These are phyloP conservation scores for Forsythia suspensa DNA, from an alignment of 257 asterid genomes.

Conservation along the genomic window DNA sequence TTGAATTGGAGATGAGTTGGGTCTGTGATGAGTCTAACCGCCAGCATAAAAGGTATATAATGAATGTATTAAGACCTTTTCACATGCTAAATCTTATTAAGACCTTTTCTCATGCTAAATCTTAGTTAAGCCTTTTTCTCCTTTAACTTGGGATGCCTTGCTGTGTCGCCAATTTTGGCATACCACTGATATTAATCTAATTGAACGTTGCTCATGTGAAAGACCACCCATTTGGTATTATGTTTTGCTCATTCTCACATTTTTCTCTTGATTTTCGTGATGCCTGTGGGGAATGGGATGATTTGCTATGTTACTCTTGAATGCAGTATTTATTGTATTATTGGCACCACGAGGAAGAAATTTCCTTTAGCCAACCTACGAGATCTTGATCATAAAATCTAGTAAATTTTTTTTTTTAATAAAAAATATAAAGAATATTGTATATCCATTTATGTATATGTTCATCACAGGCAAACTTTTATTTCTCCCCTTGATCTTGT, in stretches of 20 bases:
- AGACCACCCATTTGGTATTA: neutral
- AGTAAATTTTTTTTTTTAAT: neutral
- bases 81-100: neutral
- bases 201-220: neutral
- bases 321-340: neutral
- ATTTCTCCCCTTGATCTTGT: neutral
- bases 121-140: neutral
- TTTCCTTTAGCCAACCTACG: neutral
- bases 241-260: neutral
- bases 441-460: no score
- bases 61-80: neutral
- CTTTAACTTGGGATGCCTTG: neutral
- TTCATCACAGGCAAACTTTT: neutral
- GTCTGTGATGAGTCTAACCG: constrained; percentile 97
- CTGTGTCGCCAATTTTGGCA: neutral
- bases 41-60: constrained; percentile 85
- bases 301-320: neutral
- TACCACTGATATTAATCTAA: neutral
- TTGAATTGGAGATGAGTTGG: constrained; percentile 97
- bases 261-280: neutral
- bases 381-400: neutral
- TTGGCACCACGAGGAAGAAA: neutral
- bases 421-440: neutral
- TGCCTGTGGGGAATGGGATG: neutral
- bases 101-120: neutral